Conservation (phyloP, 176 grass and related monocot genomes). For the Eleusine coracana region DNA sequence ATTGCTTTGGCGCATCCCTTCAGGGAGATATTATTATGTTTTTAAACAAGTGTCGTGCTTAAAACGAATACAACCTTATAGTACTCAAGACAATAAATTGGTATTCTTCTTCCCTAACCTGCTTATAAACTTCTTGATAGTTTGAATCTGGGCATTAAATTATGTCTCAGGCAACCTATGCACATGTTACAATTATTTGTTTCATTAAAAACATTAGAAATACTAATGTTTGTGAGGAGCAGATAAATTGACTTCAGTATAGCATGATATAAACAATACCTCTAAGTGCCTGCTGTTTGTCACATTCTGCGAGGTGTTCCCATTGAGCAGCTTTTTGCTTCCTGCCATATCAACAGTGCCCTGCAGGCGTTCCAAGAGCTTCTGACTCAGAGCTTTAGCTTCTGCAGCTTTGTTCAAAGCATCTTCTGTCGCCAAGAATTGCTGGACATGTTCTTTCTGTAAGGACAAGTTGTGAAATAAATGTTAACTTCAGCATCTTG, state of each 20-base stretch:
- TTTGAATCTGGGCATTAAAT: constrained; percentile 13
- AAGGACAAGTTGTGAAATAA: constrained; percentile 50
- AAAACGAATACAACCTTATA: background rate
- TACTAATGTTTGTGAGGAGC: background rate
- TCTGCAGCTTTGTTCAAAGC: constrained; percentile 98
- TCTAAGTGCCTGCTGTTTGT: constrained; percentile 75
- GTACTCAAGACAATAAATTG: background rate
- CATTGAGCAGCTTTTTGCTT: constrained; percentile 64
- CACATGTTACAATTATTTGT: constrained; percentile 14
- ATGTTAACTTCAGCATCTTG: constrained; percentile 39
- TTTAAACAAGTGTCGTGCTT: background rate
- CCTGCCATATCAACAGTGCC: constrained; percentile 59
- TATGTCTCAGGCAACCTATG: constrained; percentile 8
- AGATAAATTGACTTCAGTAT: constrained; percentile 13
- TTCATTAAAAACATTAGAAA: constrained; percentile 31
- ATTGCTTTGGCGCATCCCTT: background rate
- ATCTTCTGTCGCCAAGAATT: constrained; percentile 99
- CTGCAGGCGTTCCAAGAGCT: constrained; percentile 85
- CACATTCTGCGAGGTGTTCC: constrained; percentile 66
- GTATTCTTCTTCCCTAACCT: background rate
- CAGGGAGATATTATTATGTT: background rate
- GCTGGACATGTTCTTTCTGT: constrained; percentile 99
- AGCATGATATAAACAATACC: constrained; percentile 51
- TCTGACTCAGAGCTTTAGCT: constrained; percentile 90
- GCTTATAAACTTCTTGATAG: constrained; percentile 17